These are phyloP conservation scores for Bolboschoenus planiculmis DNA, from an alignment of 176 grass and related monocot species.

Conservation along the genomic window DNA sequence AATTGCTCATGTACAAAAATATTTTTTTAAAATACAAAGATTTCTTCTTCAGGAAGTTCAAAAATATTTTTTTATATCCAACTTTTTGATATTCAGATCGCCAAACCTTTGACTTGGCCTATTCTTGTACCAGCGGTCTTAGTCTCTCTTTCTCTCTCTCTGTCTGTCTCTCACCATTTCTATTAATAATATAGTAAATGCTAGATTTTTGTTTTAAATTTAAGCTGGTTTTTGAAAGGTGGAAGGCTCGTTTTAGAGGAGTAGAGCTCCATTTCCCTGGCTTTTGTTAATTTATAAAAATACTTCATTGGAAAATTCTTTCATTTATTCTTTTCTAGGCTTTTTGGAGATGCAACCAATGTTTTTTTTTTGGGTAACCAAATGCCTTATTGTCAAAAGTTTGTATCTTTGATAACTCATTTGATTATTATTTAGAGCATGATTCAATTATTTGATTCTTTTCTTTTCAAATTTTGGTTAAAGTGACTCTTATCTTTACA, in stretches of 20 bases:
- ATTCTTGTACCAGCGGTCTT: not conserved
- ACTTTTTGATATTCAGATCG: not conserved
- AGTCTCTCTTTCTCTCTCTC: not conserved
- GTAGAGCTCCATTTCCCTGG: conserved; percentile 18
- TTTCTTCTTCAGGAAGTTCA: not conserved
- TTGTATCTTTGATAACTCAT: not conserved
- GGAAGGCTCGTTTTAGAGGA: conserved; percentile 16
- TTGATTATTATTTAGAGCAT: not conserved
- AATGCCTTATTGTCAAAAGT: not conserved
- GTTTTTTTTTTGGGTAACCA: not conserved
- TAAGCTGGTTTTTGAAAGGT: conserved; percentile 17
- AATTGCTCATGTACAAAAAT: not conserved
- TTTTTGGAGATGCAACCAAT: not conserved
- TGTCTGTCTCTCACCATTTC: not conserved
- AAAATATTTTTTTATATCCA: not conserved
- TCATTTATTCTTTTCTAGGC: not conserved
- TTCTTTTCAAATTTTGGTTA: not conserved
- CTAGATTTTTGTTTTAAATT: conserved; percentile 3
- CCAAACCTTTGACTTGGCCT: not conserved
- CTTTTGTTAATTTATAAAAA: conserved; percentile 19
- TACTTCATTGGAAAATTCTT: not conserved
- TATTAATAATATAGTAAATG: conserved; percentile 3
- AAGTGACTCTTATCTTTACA: not conserved
- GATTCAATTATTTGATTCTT: conserved; percentile 4
- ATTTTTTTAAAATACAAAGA: no score